Percentiles rank a stretch among this genome's conserved stretches.
Conservation (phyloP, 2,329 filamentous ascomycete species). For the Diaporthe citrichinensis region DNA sequence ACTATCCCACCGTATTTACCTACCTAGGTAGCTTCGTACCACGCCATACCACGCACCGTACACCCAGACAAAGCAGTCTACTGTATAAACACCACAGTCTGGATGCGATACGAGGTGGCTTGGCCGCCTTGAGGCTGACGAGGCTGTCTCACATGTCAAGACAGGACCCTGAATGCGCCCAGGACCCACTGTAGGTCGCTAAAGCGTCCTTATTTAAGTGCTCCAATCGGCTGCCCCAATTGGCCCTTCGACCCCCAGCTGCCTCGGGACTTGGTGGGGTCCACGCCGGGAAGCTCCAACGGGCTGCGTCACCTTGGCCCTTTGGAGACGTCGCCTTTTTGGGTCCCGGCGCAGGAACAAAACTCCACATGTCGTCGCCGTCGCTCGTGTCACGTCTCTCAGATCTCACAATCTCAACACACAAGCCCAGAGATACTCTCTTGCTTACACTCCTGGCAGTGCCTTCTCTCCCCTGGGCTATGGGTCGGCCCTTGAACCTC, state of each 20-base stretch:
- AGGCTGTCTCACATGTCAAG: constrained; percentile 27
- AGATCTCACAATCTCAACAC: neutral
- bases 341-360: neutral
- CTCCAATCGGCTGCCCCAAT: constrained; percentile 35
- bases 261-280: constrained; percentile 7
- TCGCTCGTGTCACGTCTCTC: neutral
- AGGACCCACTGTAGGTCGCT: constrained; percentile 37
- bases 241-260: constrained; percentile 4
- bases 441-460: neutral
- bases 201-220: constrained; percentile 30
- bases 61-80: neutral
- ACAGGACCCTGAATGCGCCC: constrained; percentile 2
- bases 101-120: neutral
- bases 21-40: fast-evolving
- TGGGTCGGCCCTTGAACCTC: constrained; percentile 17
- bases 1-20: neutral
- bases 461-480: neutral
- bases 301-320: constrained; percentile 31
- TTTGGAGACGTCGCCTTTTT: constrained; percentile 38
- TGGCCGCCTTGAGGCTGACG: neutral
- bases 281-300: constrained; percentile 22
- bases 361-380: neutral
- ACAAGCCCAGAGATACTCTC: neutral
- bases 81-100: neutral
- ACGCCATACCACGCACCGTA: too few species aligned